Evolutionary conservation across 768 basidiomycete species (phyloP).

Genomic region (Tephrocybe rancida): DNA sequence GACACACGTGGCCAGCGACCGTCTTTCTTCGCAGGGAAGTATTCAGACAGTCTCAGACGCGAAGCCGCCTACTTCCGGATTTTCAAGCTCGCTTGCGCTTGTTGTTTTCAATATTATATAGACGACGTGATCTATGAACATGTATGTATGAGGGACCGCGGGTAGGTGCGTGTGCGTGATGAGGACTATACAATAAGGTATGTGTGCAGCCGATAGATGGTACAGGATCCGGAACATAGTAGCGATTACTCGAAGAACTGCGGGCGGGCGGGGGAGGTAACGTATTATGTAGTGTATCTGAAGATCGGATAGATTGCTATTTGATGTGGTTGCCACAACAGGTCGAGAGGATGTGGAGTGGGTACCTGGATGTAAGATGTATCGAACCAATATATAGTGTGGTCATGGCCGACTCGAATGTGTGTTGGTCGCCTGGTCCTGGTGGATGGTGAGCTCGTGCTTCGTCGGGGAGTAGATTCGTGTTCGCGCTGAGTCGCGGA

Average conservation of each 20-base stretch:
- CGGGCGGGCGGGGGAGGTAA: constrained; percentile 6
- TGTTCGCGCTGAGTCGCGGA: constrained; percentile 30
- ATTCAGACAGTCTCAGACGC: no score
- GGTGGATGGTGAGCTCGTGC: not conserved
- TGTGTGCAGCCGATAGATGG: not conserved
- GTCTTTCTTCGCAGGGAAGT: no score
- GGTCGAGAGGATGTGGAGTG: constrained; percentile 2
- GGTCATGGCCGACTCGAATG: not conserved
- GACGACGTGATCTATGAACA: not conserved
- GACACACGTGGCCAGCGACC: no score
- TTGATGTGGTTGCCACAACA: not conserved
- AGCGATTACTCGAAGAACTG: constrained; percentile 5
- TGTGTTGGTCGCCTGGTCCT: not conserved
- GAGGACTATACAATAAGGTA: constrained; percentile 2
- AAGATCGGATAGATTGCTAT: constrained; percentile 6
- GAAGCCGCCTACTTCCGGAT: no score
- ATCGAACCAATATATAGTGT: not conserved
- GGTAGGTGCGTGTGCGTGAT: not conserved
- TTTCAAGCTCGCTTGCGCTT: no score
- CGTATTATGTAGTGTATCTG: constrained; percentile 5
- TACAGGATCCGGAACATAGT: not conserved
- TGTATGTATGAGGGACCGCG: not conserved
- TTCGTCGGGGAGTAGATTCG: constrained; percentile 8
- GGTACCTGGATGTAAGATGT: not conserved
- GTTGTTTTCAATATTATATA: no score